These are phyloP conservation scores for Boletus rufocinnamomeus DNA, from an alignment of 768 basidiomycete genomes.

Conservation along the genomic window DNA sequence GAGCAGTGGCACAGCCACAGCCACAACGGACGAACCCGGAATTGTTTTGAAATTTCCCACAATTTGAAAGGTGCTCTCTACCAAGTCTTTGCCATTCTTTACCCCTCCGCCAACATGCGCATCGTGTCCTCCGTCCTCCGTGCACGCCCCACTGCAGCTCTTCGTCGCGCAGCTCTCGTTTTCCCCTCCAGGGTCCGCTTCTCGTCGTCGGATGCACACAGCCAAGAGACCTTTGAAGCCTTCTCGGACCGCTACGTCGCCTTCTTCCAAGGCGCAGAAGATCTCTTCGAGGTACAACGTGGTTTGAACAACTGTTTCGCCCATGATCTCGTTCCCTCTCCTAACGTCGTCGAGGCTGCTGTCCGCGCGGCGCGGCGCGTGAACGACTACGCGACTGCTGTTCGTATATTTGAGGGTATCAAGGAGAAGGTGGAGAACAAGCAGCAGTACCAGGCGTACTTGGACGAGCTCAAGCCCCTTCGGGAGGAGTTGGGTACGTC, in stretches of 20 bases:
- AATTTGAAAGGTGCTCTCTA: background rate
- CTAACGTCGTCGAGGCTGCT: constrained; percentile 83
- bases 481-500: constrained; percentile 87
- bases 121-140: constrained; percentile 65
- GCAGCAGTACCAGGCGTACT: constrained; percentile 89
- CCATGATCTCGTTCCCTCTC: constrained; percentile 91
- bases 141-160: constrained; percentile 49
- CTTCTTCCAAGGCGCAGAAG: constrained; percentile 92
- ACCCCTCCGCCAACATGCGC: constrained; percentile 48
- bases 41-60: constrained; percentile 17
- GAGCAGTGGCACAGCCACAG: constrained; percentile 18
- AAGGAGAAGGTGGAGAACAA: constrained; percentile 98
- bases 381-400: constrained; percentile 96
- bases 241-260: constrained; percentile 92
- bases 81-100: background rate
- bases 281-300: constrained; percentile 98
- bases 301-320: constrained; percentile 99
- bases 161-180: constrained; percentile 46
- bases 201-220: constrained; percentile 59
- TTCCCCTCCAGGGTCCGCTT: constrained; percentile 39
- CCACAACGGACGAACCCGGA: constrained; percentile 25
- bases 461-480: constrained; percentile 85
- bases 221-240: constrained; percentile 89
- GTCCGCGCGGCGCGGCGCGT: constrained; percentile 86
- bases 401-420: constrained; percentile 93